These are phyloP conservation scores for Leucosporidium scottii DNA, from an alignment of 768 basidiomycete genomes.

Conservation along the genomic window DNA sequence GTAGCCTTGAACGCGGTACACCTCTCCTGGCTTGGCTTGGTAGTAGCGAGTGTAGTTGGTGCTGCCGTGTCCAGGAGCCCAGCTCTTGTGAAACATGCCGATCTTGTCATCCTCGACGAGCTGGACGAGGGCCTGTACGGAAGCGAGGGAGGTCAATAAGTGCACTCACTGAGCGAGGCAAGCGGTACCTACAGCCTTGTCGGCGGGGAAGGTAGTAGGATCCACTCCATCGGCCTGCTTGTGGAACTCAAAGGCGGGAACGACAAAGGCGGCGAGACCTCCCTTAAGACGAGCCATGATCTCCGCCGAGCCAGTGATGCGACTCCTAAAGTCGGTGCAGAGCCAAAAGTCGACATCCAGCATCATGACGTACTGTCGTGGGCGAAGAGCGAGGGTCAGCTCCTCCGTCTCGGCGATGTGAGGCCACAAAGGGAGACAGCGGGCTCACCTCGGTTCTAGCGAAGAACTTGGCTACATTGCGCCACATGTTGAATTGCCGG, in stretches of 20 bases:
- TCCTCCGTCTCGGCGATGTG: not conserved
- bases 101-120: slow-evolving; percentile 56
- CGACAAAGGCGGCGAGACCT: slow-evolving; percentile 64
- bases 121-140: slow-evolving; percentile 50
- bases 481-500: slow-evolving; percentile 83
- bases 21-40: slow-evolving; percentile 52
- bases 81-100: slow-evolving; percentile 68
- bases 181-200: slow-evolving; percentile 54
- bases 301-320: slow-evolving; percentile 48
- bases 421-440: not conserved
- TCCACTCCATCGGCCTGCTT: slow-evolving; percentile 60
- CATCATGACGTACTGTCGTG: slow-evolving; percentile 63
- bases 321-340: slow-evolving; percentile 68
- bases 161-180: slow-evolving; percentile 8
- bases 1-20: slow-evolving; percentile 66
- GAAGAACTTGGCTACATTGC: slow-evolving; percentile 76
- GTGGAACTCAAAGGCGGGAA: slow-evolving; percentile 77
- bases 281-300: slow-evolving; percentile 48
- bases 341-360: slow-evolving; percentile 82
- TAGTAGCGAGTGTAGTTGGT: slow-evolving; percentile 70
- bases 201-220: slow-evolving; percentile 55
- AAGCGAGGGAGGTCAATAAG: too few relatives aligned
- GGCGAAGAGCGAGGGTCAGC: not conserved
- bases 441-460: slow-evolving; percentile 60
- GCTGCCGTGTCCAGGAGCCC: slow-evolving; percentile 71